Conservation (phyloP, 202 grass and related monocot genomes). For the Carex sylvatica region DNA sequence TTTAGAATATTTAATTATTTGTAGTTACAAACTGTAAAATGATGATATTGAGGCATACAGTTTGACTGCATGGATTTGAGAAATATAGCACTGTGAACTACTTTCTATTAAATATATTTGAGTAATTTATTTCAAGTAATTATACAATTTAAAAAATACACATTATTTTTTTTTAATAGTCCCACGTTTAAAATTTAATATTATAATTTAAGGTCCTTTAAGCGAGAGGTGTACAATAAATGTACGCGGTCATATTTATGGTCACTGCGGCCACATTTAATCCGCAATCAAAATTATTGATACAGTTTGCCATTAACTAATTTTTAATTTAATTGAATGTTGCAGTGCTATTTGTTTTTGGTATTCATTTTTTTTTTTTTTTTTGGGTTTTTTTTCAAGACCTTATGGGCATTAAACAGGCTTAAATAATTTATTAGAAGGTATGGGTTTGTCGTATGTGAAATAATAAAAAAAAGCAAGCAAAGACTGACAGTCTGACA, state of each 20-base stretch:
- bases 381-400: no score
- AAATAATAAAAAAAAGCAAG: not conserved
- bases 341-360: no score
- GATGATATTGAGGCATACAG: no score
- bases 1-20: no score
- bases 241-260: not conserved
- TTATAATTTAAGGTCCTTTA: no score
- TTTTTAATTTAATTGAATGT: no score
- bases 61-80: no score
- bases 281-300: not conserved
- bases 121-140: not conserved
- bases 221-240: not conserved
- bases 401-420: not conserved
- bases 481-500: constrained; percentile 8
- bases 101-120: not conserved
- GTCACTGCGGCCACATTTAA: not conserved
- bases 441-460: constrained; percentile 3
- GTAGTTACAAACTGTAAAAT: no score
- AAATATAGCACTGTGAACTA: no score
- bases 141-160: not conserved
- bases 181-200: not conserved
- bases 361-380: no score
- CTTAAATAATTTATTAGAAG: not conserved
- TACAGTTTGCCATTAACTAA: no score
- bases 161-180: not conserved